Percentiles rank a stretch among this genome's conserved stretches.
phyloP scores from a whole-genome alignment of 1,139 yeast species.

The Sugiyamaella neomexicana region DNA sequence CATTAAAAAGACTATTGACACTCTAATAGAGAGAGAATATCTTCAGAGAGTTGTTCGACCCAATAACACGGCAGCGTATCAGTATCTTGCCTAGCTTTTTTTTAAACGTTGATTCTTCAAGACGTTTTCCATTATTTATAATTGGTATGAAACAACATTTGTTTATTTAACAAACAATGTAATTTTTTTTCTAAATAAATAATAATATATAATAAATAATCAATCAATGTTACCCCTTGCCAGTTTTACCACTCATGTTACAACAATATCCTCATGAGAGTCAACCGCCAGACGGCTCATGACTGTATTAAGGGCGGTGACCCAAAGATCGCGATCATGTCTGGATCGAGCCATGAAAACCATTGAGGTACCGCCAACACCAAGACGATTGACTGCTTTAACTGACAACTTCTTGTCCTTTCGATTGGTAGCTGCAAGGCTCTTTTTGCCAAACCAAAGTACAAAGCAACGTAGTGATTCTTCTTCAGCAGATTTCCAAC shows the following conservation, averaged over 20 bases:
- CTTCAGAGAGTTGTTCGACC: constrained; percentile 59
- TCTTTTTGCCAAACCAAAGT: constrained; percentile 74
- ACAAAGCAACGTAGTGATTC: constrained; percentile 74
- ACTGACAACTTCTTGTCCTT: constrained; percentile 22
- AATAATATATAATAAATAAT: not conserved
- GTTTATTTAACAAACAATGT: not conserved
- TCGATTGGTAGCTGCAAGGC: constrained; percentile 27
- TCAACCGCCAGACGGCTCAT: constrained; percentile 53
- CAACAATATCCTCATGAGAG: constrained; percentile 30
- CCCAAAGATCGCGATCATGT: constrained; percentile 86
- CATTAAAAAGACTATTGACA: constrained; percentile 83
- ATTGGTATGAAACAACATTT: not conserved
- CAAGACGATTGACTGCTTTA: constrained; percentile 49
- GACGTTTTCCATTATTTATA: constrained; percentile 5
- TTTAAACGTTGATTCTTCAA: constrained; percentile 20
- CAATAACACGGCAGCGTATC: constrained; percentile 44
- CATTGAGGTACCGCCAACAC: constrained; percentile 65
- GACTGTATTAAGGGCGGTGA: constrained; percentile 59
- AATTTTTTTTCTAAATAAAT: not conserved
- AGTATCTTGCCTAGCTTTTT: constrained; percentile 82
- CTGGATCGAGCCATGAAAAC: constrained; percentile 80
- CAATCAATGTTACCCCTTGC: not conserved
- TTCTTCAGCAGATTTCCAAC: constrained; percentile 81
- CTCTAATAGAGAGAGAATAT: constrained; percentile 82
- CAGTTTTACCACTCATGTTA: constrained; percentile 7